Evolutionary conservation across 2,329 filamentous ascomycete genomes (phyloP).

Genomic region (Neonectria ditissima): DNA sequence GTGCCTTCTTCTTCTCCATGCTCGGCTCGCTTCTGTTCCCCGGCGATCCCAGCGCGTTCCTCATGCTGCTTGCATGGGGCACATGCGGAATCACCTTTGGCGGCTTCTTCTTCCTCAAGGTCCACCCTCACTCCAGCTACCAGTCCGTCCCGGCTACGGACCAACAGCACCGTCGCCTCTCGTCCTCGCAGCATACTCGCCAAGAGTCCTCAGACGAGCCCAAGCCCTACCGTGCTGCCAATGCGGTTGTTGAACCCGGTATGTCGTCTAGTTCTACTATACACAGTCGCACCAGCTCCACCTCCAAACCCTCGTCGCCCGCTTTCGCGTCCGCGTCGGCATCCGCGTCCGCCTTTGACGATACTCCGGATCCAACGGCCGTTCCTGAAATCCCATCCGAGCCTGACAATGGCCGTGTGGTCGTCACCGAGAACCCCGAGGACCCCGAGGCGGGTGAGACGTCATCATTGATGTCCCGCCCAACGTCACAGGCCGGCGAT

Average conservation of each 20-base stretch:
- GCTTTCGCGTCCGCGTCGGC: slow-evolving; percentile 31
- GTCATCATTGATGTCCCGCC: slow-evolving; percentile 81
- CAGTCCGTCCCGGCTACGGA: slow-evolving; percentile 62
- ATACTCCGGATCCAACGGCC: slow-evolving; percentile 34
- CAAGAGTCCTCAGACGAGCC: slow-evolving; percentile 57
- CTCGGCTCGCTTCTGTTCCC: slow-evolving; percentile 83
- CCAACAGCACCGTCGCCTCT: slow-evolving; percentile 29
- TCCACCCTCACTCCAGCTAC: slow-evolving; percentile 73
- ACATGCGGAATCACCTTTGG: slow-evolving; percentile 81
- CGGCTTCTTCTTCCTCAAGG: slow-evolving; percentile 86
- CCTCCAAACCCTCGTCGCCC: slow-evolving; percentile 39
- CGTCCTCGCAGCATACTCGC: slow-evolving; percentile 52
- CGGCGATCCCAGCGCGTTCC: slow-evolving; percentile 83
- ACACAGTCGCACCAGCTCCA: slow-evolving; percentile 50
- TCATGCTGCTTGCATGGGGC: slow-evolving; percentile 83
- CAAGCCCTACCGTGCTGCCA: slow-evolving; percentile 53
- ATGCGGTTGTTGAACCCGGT: slow-evolving; percentile 71
- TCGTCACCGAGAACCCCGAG: slow-evolving; percentile 39
- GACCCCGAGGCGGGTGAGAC: slow-evolving; percentile 74
- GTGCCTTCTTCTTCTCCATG: slow-evolving; percentile 94
- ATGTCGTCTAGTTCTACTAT: slow-evolving; percentile 59
- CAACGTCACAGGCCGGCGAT: slow-evolving; percentile 64
- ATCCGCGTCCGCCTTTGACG: slow-evolving; percentile 15
- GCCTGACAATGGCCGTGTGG: slow-evolving; percentile 45
- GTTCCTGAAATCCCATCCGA: slow-evolving; percentile 43